Evolutionary conservation across 2,329 filamentous ascomycete genomes (phyloP).

Genomic region (Xylariales sp.): DNA sequence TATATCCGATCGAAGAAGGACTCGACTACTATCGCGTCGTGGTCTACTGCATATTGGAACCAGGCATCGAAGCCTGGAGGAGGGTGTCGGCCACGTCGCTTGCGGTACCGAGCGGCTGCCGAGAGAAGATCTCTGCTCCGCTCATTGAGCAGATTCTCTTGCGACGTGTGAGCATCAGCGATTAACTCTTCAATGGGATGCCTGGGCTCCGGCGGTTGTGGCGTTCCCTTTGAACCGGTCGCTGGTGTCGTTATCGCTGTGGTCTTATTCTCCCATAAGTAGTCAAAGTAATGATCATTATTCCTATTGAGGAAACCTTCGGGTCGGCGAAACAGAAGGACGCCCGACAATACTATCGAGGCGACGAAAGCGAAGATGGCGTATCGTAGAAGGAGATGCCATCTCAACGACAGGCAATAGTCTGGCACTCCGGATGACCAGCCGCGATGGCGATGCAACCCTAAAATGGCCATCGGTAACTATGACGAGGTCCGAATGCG

Average conservation of each 20-base stretch:
- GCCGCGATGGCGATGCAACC: too few relatives aligned
- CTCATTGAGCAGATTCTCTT: constrained; percentile 35
- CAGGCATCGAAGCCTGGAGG: constrained; percentile 61
- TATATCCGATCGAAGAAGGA: constrained; percentile 63
- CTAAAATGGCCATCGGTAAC: too few relatives aligned
- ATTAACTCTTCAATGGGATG: constrained; percentile 51
- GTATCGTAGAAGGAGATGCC: constrained; percentile 19
- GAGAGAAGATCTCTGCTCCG: constrained; percentile 44
- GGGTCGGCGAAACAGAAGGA: constrained; percentile 18
- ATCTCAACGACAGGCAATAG: constrained; percentile 14
- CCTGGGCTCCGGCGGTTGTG: background rate
- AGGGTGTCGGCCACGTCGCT: constrained; percentile 53
- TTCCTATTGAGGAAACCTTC: constrained; percentile 16
- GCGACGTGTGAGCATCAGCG: constrained; percentile 37
- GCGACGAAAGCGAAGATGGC: constrained; percentile 16
- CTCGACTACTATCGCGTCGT: constrained; percentile 53
- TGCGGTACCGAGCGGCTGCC: constrained; percentile 52
- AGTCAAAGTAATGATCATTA: constrained; percentile 19
- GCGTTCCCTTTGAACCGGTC: background rate
- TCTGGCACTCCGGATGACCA: too few relatives aligned
- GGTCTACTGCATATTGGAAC: constrained; percentile 48
- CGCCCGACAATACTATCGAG: constrained; percentile 17
- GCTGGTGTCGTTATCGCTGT: background rate
- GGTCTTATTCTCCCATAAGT: constrained; percentile 16
- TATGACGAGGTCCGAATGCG: too few relatives aligned